These are phyloP conservation scores for Rhizomucor miehei DNA, from an alignment of 371 early-diverging fungal species.

Conservation along the genomic window DNA sequence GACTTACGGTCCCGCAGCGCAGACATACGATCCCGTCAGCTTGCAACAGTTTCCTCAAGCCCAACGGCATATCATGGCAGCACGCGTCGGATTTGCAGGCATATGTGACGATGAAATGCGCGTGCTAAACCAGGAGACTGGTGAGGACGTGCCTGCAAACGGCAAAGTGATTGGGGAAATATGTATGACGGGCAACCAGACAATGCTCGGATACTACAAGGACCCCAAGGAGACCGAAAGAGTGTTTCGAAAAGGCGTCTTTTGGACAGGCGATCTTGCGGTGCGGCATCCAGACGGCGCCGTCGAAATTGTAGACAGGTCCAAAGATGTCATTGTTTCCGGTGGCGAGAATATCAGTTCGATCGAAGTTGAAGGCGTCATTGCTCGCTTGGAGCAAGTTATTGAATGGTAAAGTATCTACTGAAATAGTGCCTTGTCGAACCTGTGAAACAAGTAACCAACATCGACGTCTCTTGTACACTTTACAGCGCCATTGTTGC, in stretches of 20 bases:
- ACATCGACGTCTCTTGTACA: neutral
- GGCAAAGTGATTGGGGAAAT: constrained; percentile 65
- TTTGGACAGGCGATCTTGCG: constrained; percentile 71
- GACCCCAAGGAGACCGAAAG: constrained; percentile 63
- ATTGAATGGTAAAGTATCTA: constrained; percentile 48
- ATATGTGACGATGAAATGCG: constrained; percentile 57
- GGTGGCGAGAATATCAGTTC: constrained; percentile 76
- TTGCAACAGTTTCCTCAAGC: constrained; percentile 31
- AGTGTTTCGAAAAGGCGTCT: constrained; percentile 60
- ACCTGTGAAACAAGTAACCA: neutral
- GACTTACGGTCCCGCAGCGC: constrained; percentile 54
- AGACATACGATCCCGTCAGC: constrained; percentile 33
- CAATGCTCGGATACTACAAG: constrained; percentile 55
- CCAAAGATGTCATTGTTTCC: constrained; percentile 72
- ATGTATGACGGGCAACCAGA: constrained; percentile 61
- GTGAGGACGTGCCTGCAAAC: constrained; percentile 52
- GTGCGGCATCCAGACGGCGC: constrained; percentile 66
- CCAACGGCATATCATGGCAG: constrained; percentile 39
- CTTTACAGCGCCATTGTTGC: constrained; percentile 62
- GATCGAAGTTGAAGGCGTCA: constrained; percentile 64
- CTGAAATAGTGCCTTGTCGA: too few relatives aligned
- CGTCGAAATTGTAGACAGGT: constrained; percentile 63
- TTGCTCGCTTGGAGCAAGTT: constrained; percentile 55
- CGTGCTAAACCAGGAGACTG: constrained; percentile 48
- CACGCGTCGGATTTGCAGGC: constrained; percentile 60